Base-by-base conservation (phyloP, 345 rosid genomes). In the Aethionema arabicum region DNA sequence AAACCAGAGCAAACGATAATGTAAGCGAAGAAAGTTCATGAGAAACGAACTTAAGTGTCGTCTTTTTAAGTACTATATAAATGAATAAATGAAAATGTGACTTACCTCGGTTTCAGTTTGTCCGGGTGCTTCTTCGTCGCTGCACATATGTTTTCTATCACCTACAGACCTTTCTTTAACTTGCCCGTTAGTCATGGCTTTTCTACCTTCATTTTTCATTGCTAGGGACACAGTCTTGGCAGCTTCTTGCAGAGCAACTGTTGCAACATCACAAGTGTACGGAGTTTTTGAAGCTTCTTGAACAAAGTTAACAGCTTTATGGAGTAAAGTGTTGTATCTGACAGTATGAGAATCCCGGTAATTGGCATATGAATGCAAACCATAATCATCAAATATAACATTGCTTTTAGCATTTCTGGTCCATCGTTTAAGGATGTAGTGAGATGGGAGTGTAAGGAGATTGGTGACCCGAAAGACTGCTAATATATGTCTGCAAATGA, bases 231-330 rank as follows among this genome's bases (percentile, higher is more conserved):
- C 79, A 72, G 71, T 84, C 42, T 59, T 82, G 9, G 78, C 55
- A 46, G 87, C 87, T 58, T 84, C 87, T 57, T 74, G 77, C 65
- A 84, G 51, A 50, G 82, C 82, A 66, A 63, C 78, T 80, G 78
- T 76, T 21, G 90, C 87, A 57, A 84, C 85, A 65, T 80, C 70
- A 67, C 82, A 84, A 11, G 71, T 53, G 29, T 78, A 74, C 30
- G 80, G 67, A 5, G 90, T 80, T 66, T 84, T 84, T 37, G 87
- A 78, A 13, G 87, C 90, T 68, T 82, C 85, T 52, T 84, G 85
- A 8, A 80, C 85, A 64, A 63, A 84, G 72, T 80, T 84, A 38
- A 84, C 66, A 7, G 81, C 85, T 63, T 74, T 80, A 56, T 84
- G 85, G 8, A 83, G 80, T 59, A 84, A 74, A 59, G 73, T 82